Evolutionary conservation across 495 filamentous ascomycete genomes (phyloP).

Genomic region (Aspergillus ostianus): DNA sequence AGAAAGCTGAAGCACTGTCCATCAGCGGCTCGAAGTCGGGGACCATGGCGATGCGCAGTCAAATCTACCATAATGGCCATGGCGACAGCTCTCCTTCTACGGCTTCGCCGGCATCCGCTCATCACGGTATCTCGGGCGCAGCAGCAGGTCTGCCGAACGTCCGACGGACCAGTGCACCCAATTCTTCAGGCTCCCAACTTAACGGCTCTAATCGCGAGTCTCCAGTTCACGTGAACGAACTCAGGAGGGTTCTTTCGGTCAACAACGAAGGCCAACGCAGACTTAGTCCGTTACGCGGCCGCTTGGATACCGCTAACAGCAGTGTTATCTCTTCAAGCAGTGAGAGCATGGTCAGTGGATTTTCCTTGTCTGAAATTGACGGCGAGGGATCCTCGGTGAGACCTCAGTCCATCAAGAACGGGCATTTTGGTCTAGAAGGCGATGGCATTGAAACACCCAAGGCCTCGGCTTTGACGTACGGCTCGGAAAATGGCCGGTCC

Average conservation of each 20-base stretch:
- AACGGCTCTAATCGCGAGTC: conserved; percentile 60
- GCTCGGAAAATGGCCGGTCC: conserved; percentile 10
- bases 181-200: conserved; percentile 49
- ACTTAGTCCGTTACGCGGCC: conserved; percentile 41
- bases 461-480: conserved; percentile 22
- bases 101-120: conserved; percentile 23
- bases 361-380: conserved; percentile 37
- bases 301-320: conserved; percentile 33
- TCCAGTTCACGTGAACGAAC: conserved; percentile 81
- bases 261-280: conserved; percentile 34
- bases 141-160: conserved; percentile 30
- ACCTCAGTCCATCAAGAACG: conserved; percentile 28
- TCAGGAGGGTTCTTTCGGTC: conserved; percentile 70
- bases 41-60: conserved; percentile 55
- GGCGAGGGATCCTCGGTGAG: conserved; percentile 30
- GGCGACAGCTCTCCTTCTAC: conserved; percentile 32
- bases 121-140: conserved; percentile 18
- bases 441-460: conserved; percentile 39
- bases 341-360: conserved; percentile 47
- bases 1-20: conserved; percentile 65
- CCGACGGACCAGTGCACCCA: conserved; percentile 42
- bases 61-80: conserved; percentile 56
- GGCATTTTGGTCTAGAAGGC: conserved; percentile 17
- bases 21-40: conserved; percentile 69
- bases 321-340: conserved; percentile 45